phyloP scores from a whole-genome alignment of 192 early-diverging fungal genomes.

The Coemansia sp. region DNA sequence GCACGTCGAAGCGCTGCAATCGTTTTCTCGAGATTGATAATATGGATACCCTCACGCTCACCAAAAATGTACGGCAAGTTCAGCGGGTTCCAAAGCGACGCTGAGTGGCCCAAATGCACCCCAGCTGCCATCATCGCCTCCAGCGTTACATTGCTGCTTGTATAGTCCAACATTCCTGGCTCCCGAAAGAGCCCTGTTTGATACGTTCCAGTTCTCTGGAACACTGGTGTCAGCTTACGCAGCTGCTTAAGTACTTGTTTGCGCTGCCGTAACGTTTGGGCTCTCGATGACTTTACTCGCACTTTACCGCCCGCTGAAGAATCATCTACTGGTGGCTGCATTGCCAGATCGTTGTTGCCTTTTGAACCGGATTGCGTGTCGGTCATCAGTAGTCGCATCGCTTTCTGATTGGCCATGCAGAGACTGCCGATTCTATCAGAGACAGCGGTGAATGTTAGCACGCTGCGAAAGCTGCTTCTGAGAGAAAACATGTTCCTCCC shows the following conservation, averaged over 20 bases:
- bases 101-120: slow-evolving; percentile 87
- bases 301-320: no score
- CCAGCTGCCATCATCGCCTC: slow-evolving; percentile 75
- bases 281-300: no score
- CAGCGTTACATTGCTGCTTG: slow-evolving; percentile 58
- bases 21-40: slow-evolving; percentile 94
- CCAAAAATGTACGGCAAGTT: slow-evolving; percentile 90
- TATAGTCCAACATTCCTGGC: slow-evolving; percentile 4
- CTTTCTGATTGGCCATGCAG: neutral
- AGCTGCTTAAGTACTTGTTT: slow-evolving; percentile 12
- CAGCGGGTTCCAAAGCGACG: slow-evolving; percentile 71
- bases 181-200: slow-evolving; percentile 6
- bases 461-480: slow-evolving; percentile 5
- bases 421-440: neutral
- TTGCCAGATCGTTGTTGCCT: neutral
- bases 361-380: neutral
- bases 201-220: slow-evolving; percentile 9
- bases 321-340: no score
- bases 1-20: slow-evolving; percentile 81
- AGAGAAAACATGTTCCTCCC: neutral
- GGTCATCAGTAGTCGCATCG: neutral
- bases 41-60: slow-evolving; percentile 80
- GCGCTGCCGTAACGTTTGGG: neutral
- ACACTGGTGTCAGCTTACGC: slow-evolving; percentile 14
- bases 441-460: neutral